Evolutionary conservation across 169 alveolate genomes (phyloP).

Genomic region (Plasmodium relictum): DNA sequence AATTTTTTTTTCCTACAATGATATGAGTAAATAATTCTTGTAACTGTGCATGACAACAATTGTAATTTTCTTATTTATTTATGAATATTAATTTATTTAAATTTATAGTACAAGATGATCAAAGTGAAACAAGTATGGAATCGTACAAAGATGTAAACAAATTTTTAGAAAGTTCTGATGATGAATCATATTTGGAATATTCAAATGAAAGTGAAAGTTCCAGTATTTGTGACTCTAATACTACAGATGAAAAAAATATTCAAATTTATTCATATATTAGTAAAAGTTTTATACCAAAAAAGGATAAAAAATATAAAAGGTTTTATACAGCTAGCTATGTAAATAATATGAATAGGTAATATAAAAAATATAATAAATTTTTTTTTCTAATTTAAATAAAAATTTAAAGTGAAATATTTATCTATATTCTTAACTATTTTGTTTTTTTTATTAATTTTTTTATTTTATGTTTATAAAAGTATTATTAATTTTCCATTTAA

Average conservation of each 20-base stretch:
- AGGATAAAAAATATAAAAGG: conserved; percentile 37
- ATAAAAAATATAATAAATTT: neutral
- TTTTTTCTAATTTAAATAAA: neutral
- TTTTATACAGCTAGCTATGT: conserved; percentile 57
- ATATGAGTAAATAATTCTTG: conserved; percentile 34
- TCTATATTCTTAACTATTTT: neutral
- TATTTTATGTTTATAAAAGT: conserved; percentile 15
- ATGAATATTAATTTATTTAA: conserved; percentile 5
- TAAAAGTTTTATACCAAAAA: conserved; percentile 28
- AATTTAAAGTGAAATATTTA: neutral
- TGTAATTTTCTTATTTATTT: conserved; percentile 5
- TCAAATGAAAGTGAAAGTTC: conserved; percentile 64
- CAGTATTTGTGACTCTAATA: conserved; percentile 9
- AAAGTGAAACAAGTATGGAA: conserved; percentile 37
- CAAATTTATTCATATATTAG: conserved; percentile 30
- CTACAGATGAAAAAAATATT: conserved; percentile 39
- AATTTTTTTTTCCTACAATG: conserved; percentile 72
- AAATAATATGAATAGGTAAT: conserved; percentile 68
- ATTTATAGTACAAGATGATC: conserved; percentile 70
- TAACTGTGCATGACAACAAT: neutral
- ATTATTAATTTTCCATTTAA: conserved; percentile 47
- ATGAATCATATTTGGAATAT: conserved; percentile 30
- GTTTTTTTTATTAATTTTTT: neutral
- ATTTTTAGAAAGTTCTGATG: conserved; percentile 57
- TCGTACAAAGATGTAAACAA: conserved; percentile 65